phyloP scores from a whole-genome alignment of 2,329 filamentous ascomycete genomes.

The Aspergillus pseudonomiae region DNA sequence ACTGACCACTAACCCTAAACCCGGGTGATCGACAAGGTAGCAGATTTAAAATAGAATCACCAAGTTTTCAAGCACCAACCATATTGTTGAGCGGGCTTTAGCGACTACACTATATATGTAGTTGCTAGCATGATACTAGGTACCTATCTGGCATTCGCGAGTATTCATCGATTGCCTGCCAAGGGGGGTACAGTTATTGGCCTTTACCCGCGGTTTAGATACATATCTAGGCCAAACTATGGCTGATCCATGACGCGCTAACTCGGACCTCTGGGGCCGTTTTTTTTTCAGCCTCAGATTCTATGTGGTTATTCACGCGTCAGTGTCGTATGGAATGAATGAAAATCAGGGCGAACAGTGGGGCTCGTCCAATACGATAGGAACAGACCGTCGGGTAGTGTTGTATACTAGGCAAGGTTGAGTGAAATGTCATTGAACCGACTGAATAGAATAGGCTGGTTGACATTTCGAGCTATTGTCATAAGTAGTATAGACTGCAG shows the following conservation, averaged over 20 bases:
- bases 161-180: background rate
- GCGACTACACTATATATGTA: background rate
- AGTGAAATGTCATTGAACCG: background rate
- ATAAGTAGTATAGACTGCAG: background rate
- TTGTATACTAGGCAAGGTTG: background rate
- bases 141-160: background rate
- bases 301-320: background rate
- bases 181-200: background rate
- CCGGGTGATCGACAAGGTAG: background rate
- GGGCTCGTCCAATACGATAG: background rate
- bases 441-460: background rate
- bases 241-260: background rate
- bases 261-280: background rate
- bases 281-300: background rate
- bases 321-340: background rate
- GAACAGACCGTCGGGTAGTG: background rate
- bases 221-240: background rate
- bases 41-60: slow-evolving; percentile 4
- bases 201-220: background rate
- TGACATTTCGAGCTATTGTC: background rate
- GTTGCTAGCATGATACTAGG: background rate
- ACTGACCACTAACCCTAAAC: background rate
- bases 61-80: background rate
- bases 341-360: background rate
- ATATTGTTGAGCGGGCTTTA: background rate